Evolutionary conservation across 176 grass and related monocot genomes (phyloP), one percentile per base, ranked within the genome.

Genomic region (Otatea glauca): DNA sequence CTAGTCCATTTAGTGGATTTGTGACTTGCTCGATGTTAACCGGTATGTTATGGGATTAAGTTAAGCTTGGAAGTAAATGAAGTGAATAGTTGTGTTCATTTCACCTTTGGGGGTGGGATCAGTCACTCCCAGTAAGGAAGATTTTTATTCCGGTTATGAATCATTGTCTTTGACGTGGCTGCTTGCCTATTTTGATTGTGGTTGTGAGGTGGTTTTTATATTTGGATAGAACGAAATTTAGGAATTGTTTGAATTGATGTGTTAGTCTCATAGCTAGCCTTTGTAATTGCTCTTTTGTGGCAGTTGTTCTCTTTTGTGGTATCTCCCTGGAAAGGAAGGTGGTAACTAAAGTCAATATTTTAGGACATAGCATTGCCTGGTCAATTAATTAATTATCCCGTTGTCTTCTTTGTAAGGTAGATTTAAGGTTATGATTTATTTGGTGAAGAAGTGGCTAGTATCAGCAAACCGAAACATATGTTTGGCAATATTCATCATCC

Each of bases 251-350:
- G 6, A 59, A 32, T 29, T 75, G 58, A 15, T 25, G 13, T 43
- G 10, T 20, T 21, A 29, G 11, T 38, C 84, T 86, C 72, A 56
- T 32, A 80, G 35, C 15, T 9, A 44, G 23, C 21, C 37, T 62
- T 42, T 86, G 5, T 68, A 67, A 79, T 49, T 34, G 58, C 60
- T 56, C 9, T 17, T 64, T 35, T 55, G 18, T 68, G 80, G 47
- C 48, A 49, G 11, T 53, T 42, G 37, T 54, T 85, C n/a, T 65
- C 39, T 43, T 62, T 24, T 56, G 39, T 61, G 25, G 58, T 80
- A 66, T 76, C 34, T 60, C 67, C 61, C 68, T 63, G 15, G 48
- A 81, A 83, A 78, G 21, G 51, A 80, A 86, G 69, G 18, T 76
- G 65, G 49, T 74, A 84, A 47, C 68, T 58, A 20, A 56, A 41